These are phyloP conservation scores for Aspergillus sp. DNA, from an alignment of 2,329 filamentous ascomycete species.

Conservation along the genomic window DNA sequence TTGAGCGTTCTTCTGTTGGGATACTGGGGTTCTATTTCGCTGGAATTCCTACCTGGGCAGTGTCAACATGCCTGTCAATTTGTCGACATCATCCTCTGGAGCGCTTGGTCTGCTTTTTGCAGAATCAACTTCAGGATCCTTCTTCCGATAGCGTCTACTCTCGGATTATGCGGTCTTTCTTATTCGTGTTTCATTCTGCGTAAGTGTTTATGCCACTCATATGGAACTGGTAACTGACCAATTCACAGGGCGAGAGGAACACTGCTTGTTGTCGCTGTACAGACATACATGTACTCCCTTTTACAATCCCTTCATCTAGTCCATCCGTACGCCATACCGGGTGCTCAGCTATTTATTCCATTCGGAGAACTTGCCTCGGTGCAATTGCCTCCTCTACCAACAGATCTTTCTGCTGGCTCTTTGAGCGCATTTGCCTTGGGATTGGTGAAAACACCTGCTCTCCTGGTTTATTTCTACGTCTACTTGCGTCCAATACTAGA, in stretches of 20 bases:
- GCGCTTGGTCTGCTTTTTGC: constrained; percentile 23
- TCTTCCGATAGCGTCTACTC: constrained; percentile 20
- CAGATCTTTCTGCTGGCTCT: constrained; percentile 20
- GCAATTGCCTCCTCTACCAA: constrained; percentile 25
- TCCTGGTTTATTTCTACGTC: constrained; percentile 30
- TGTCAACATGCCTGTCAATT: constrained; percentile 32
- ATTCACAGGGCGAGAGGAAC: constrained; percentile 26
- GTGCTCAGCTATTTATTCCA: constrained; percentile 29
- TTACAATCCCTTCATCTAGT: constrained; percentile 40
- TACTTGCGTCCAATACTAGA: constrained; percentile 34
- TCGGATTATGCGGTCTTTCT: constrained; percentile 20
- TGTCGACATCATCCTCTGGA: constrained; percentile 35
- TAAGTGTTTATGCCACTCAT: constrained; percentile 13
- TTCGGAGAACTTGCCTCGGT: constrained; percentile 32
- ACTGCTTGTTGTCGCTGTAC: constrained; percentile 34
- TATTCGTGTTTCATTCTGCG: constrained; percentile 23
- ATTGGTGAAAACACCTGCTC: constrained; percentile 31
- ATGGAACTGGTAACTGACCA: constrained; percentile 10
- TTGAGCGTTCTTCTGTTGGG: constrained; percentile 30
- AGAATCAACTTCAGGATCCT: constrained; percentile 19
- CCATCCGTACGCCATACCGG: constrained; percentile 26
- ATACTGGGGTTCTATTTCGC: constrained; percentile 34
- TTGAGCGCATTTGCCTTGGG: constrained; percentile 20
- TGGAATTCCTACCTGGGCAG: constrained; percentile 37
- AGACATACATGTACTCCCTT: constrained; percentile 39